Conservation (phyloP, 257 asterid species). For the Solanum neorickii region DNA sequence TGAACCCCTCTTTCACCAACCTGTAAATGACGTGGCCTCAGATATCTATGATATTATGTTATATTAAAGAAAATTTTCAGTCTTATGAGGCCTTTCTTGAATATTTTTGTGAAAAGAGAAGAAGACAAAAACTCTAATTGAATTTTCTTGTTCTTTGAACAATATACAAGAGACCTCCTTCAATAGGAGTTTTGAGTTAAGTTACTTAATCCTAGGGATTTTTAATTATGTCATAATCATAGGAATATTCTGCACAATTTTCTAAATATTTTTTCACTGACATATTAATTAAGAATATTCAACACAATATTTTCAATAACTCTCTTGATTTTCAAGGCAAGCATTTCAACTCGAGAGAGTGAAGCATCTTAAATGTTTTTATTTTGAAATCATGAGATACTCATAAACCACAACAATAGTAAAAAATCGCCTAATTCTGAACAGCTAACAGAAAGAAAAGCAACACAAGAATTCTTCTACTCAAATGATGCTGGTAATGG, state of each 20-base stretch:
- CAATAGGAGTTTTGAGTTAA: not conserved
- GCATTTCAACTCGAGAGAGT: not conserved
- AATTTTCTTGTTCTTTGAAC: not conserved
- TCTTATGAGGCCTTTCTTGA: not conserved
- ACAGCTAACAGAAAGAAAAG: not conserved
- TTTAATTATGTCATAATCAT: not conserved
- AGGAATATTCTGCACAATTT: not conserved
- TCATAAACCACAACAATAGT: not conserved
- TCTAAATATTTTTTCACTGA: not conserved
- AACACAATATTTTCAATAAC: not conserved
- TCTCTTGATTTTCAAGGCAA: not conserved
- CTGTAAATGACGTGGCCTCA: constrained; percentile 18
- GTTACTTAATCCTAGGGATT: not conserved
- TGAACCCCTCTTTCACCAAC: constrained; percentile 98
- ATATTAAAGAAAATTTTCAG: not conserved
- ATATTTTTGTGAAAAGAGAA: not conserved
- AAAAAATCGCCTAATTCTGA: not conserved
- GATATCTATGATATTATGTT: not conserved
- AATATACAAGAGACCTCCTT: not conserved
- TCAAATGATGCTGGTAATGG: not conserved
- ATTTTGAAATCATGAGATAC: not conserved
- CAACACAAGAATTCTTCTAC: not conserved
- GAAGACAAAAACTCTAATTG: not conserved
- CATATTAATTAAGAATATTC: not conserved
- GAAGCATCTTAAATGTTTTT: not conserved